These are phyloP conservation scores for Mallotus japonicus DNA, from an alignment of 441 rosid species.

Conservation along the genomic window DNA sequence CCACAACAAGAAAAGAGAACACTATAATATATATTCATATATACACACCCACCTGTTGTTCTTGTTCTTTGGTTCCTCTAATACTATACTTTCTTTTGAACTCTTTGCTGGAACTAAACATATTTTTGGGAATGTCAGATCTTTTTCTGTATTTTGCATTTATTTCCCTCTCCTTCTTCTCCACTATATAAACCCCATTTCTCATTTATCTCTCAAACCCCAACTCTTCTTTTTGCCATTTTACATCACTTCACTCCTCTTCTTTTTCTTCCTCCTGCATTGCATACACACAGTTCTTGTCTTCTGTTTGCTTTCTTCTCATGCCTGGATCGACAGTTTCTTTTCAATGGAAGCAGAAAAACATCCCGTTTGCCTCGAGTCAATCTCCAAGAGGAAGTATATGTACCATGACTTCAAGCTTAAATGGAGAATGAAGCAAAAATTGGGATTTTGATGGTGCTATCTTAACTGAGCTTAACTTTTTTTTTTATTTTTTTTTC, in stretches of 20 bases:
- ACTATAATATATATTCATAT: too few relatives aligned
- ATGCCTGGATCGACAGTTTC: neutral
- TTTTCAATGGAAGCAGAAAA: conserved; percentile 5
- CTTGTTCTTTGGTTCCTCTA: conserved; percentile 19
- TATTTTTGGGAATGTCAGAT: conserved; percentile 40
- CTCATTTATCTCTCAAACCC: conserved; percentile 14
- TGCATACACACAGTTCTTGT: neutral
- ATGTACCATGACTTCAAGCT: neutral
- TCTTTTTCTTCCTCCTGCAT: neutral
- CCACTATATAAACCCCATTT: conserved; percentile 28
- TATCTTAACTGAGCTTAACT: conserved; percentile 61
- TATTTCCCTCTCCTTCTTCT: conserved; percentile 17
- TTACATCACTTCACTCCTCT: conserved; percentile 20
- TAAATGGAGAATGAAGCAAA: conserved; percentile 8
- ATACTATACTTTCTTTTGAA: conserved; percentile 6
- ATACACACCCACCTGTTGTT: neutral
- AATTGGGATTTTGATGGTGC: conserved; percentile 29
- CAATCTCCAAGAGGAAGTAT: neutral
- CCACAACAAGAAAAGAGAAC: too few relatives aligned
- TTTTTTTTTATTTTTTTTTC: conserved; percentile 33
- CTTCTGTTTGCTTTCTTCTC: neutral
- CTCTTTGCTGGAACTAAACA: conserved; percentile 27
- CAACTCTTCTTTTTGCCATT: conserved; percentile 12
- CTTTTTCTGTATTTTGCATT: conserved; percentile 20
- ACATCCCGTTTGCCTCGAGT: neutral